A percentile compares a stretch with the other conserved stretches of the same genome.
Evolutionary conservation across 495 filamentous ascomycete genomes (phyloP).

Genomic region (Staphylotrichum tortipilum): DNA sequence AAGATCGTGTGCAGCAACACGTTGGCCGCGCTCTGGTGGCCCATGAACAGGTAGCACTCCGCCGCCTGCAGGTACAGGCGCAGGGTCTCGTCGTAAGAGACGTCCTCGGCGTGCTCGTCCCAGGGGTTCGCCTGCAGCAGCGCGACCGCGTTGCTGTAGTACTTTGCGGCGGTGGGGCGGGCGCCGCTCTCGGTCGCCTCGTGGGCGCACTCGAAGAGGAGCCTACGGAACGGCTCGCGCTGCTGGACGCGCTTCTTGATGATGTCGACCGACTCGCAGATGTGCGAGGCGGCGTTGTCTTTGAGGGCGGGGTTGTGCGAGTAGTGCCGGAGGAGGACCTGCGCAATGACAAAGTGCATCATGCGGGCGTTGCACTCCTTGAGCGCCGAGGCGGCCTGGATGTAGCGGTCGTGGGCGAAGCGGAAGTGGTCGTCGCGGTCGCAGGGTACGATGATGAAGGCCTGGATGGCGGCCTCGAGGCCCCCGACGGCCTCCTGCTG

Average conservation of each 20-base stretch:
- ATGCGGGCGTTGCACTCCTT: slow-evolving; percentile 59
- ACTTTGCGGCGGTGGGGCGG: slow-evolving; percentile 66
- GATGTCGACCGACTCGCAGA: slow-evolving; percentile 61
- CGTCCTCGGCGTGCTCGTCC: slow-evolving; percentile 60
- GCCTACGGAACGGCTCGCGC: slow-evolving; percentile 57
- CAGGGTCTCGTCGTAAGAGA: slow-evolving; percentile 77
- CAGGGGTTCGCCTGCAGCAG: slow-evolving; percentile 73
- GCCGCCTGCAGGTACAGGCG: slow-evolving; percentile 64
- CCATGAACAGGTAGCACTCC: slow-evolving; percentile 74
- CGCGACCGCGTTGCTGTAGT: slow-evolving; percentile 64
- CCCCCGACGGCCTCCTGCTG: slow-evolving; percentile 50
- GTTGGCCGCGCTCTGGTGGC: slow-evolving; percentile 53
- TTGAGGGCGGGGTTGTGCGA: slow-evolving; percentile 45
- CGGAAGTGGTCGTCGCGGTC: slow-evolving; percentile 67
- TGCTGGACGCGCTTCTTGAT: slow-evolving; percentile 55
- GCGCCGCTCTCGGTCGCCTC: slow-evolving; percentile 72
- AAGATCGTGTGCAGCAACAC: slow-evolving; percentile 57
- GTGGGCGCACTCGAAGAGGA: slow-evolving; percentile 68
- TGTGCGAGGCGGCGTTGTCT: slow-evolving; percentile 67
- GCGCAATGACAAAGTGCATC: slow-evolving; percentile 84
- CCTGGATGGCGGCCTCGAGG: slow-evolving; percentile 67
- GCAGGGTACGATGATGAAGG: slow-evolving; percentile 65
- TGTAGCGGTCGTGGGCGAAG: slow-evolving; percentile 77
- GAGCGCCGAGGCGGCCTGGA: slow-evolving; percentile 62
- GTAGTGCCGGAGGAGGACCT: slow-evolving; percentile 64